A percentile compares a stretch with the other conserved stretches of the same genome.
Evolutionary conservation across 2,329 filamentous ascomycete species (phyloP).

Genomic region (Magnaporthiopsis rhizophila): DNA sequence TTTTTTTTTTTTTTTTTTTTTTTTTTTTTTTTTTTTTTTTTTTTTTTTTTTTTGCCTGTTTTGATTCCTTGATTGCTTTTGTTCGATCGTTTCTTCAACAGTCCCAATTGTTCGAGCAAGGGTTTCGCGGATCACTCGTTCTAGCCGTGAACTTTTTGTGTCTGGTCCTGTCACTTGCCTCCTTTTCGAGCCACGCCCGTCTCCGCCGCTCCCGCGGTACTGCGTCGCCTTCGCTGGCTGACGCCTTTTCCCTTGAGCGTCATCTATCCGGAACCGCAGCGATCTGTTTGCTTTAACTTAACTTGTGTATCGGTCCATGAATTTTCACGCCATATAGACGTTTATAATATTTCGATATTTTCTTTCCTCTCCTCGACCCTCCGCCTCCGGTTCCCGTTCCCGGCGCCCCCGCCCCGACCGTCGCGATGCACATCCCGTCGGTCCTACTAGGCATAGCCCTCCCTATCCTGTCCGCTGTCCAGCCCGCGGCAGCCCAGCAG

Average conservation of each 20-base stretch:
- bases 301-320: too few relatives aligned
- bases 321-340: neutral
- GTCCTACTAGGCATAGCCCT: conserved; percentile 12
- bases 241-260: neutral
- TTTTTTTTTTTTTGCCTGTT: neutral
- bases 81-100: neutral
- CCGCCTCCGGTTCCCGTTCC: too few relatives aligned
- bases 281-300: neutral
- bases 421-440: conserved; percentile 7
- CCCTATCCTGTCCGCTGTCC: conserved; percentile 9
- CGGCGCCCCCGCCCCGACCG: too few relatives aligned
- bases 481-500: conserved; percentile 17
- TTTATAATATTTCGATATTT: neutral
- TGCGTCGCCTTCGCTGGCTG: neutral
- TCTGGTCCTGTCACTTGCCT: neutral
- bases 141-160: neutral
- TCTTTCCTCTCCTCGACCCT: neutral
- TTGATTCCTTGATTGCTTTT: neutral
- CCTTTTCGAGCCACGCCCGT: neutral
- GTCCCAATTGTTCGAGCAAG: neutral
- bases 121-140: neutral
- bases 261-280: neutral
- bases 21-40: too few relatives aligned
- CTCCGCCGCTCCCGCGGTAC: neutral
- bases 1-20: too few relatives aligned